Conservation (phyloP, 768 basidiomycete genomes). For the Pleurotus eryngii region DNA sequence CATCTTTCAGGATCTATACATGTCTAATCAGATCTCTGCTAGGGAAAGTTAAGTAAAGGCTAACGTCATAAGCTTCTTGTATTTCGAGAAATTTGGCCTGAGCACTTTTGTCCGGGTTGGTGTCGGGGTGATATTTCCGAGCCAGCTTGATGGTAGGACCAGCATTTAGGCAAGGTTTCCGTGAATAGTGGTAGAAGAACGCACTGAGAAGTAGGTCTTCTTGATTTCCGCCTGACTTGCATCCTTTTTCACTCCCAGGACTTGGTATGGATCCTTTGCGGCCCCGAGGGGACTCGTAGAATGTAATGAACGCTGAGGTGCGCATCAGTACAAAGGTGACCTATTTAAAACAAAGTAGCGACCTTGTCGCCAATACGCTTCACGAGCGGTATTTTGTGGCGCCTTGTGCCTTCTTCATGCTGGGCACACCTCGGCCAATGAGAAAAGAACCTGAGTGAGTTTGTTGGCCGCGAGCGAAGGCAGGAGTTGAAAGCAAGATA, state of each 20-base stretch:
- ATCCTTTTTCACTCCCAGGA: constrained; percentile 85
- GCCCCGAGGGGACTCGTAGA: constrained; percentile 53
- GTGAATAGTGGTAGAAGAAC: constrained; percentile 25
- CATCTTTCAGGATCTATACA: constrained; percentile 84
- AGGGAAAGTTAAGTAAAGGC: constrained; percentile 7
- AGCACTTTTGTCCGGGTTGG: constrained; percentile 88
- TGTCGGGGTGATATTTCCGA: constrained; percentile 97
- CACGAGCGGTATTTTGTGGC: constrained; percentile 14
- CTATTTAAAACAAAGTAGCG: constrained; percentile 5
- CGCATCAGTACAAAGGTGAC: constrained; percentile 15
- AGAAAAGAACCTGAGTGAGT: constrained; percentile 34
- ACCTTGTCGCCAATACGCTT: constrained; percentile 40
- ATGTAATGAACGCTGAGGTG: constrained; percentile 70
- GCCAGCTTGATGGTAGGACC: constrained; percentile 64
- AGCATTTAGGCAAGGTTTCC: constrained; percentile 1
- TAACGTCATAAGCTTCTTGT: constrained; percentile 86
- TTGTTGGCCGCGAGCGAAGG: constrained; percentile 32
- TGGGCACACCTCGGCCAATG: constrained; percentile 34
- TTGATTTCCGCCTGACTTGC: constrained; percentile 88
- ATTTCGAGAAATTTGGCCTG: constrained; percentile 95
- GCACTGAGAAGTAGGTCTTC: constrained; percentile 93
- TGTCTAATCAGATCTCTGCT: not conserved
- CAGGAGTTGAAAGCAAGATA: constrained; percentile 61
- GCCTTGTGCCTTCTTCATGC: constrained; percentile 17
- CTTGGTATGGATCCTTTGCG: constrained; percentile 83